phyloP scores from a whole-genome alignment of 129 eudicot genomes.

The Dittrichia graveolens region DNA sequence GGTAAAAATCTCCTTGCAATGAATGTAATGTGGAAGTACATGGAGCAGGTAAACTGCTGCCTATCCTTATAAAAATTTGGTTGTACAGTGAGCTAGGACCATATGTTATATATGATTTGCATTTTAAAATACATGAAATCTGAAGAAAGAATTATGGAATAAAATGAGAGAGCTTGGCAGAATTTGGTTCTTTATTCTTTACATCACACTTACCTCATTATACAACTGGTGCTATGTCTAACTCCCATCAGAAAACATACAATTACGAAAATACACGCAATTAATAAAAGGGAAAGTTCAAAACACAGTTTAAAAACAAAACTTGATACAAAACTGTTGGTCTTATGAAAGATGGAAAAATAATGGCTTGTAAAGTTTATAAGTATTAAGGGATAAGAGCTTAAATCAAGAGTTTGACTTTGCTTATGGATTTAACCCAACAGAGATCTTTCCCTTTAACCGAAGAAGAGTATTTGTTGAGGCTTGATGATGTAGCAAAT shows the following conservation, averaged over 20 bases:
- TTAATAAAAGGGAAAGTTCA: too few species aligned
- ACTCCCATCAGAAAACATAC: too few species aligned
- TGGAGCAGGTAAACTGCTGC: slow-evolving; percentile 71
- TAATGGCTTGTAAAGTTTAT: neutral
- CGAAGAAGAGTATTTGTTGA: slow-evolving; percentile 92
- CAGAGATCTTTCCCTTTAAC: slow-evolving; percentile 96
- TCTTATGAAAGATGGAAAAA: neutral
- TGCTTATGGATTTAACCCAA: slow-evolving; percentile 26
- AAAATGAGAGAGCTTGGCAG: too few species aligned
- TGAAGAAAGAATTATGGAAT: too few species aligned
- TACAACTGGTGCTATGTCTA: too few species aligned
- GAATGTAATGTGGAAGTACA: slow-evolving; percentile 96
- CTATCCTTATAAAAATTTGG: neutral
- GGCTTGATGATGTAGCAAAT: slow-evolving; percentile 99
- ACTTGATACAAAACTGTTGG: neutral
- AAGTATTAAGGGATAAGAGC: too few species aligned
- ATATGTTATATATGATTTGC: neutral
- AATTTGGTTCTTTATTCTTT: too few species aligned
- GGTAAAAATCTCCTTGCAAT: slow-evolving; percentile 95
- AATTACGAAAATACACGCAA: too few species aligned
- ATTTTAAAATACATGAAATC: too few species aligned
- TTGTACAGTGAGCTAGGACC: neutral
- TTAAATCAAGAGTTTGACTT: too few species aligned
- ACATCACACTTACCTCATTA: neutral
- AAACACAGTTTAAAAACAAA: too few species aligned